Base-by-base conservation (phyloP, 2,329 filamentous ascomycete genomes). In the Dactylellina leptospora region DNA sequence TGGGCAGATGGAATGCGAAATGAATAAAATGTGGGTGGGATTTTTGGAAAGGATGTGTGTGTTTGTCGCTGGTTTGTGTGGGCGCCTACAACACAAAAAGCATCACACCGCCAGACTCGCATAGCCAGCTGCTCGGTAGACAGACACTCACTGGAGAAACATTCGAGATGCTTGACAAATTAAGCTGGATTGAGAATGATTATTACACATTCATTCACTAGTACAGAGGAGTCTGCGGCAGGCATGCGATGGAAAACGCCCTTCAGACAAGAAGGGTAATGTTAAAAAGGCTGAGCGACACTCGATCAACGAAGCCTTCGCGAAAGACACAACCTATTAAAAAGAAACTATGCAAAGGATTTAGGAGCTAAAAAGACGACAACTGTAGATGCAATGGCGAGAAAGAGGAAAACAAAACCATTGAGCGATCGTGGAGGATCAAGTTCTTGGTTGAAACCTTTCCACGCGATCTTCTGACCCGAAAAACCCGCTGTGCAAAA, bases 11-110 rank as follows among this genome's bases (percentile, higher is more conserved):
- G 38, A 47, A 56, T 16, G 47, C 42, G 30, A 44, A 51, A 56
- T 30, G 44, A 54, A 47, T 28, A 36, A 55, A 56, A 44, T 48
- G 59, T 47, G 45, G 47, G 38, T 55, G 36, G 48, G 44, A 54
- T 45, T 51, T 56, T 62, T 44, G 60, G 48, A 40, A 25, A 20
- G 23, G 44, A 40, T 63, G 47, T 54, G 47, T 62, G 55, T 56
- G 64, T 56, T 36, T 66, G 61, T 61, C 36, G 50, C n/a, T 27
- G 53, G 44, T 51, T 11, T 60, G 54, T 27, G 38, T 60, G 42
- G 36, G 18, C n/a, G n/a, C n/a, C n/a, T n/a, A n/a, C n/a, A n/a
- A n/a, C n/a, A n/a, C n/a, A n/a, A n/a, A n/a, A n/a, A n/a, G n/a
- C n/a, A n/a, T n/a, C n/a, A n/a, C n/a, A n/a, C n/a, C n/a, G n/a